phyloP scores from a whole-genome alignment of 2,329 filamentous ascomycete genomes.

The Huntiella abstrusa region DNA sequence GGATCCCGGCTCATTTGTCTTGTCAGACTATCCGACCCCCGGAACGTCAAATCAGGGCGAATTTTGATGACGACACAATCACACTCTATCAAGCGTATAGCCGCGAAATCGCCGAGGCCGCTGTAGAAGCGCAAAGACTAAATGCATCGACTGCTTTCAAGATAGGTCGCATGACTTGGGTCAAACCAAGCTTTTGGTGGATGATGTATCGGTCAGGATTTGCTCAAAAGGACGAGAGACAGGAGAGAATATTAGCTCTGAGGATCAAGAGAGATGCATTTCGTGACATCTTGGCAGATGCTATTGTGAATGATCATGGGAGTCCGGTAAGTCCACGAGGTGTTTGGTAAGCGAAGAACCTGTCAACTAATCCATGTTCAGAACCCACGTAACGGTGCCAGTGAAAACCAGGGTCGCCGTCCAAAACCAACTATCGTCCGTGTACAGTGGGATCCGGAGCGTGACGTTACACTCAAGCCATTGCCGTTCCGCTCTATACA shows the following conservation, averaged over 20 bases:
- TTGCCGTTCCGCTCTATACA: conserved; percentile 38
- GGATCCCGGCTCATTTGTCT: background rate
- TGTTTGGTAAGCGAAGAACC: too few relatives aligned
- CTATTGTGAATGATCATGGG: conserved; percentile 16
- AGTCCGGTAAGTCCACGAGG: background rate
- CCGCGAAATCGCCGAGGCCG: conserved; percentile 30
- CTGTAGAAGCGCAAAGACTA: conserved; percentile 31
- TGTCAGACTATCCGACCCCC: conserved; percentile 13
- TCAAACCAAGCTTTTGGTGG: conserved; percentile 45
- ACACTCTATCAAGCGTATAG: conserved; percentile 46
- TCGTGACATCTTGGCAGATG: conserved; percentile 23
- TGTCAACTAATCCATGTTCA: too few relatives aligned
- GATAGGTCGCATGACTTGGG: conserved; percentile 42
- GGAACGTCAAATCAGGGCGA: conserved; percentile 33
- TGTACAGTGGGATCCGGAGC: conserved; percentile 48
- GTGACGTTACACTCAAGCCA: conserved; percentile 25
- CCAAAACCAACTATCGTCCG: conserved; percentile 20
- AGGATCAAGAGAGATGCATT: conserved; percentile 33
- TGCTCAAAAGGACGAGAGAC: conserved; percentile 33
- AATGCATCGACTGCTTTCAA: conserved; percentile 33
- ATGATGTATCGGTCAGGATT: conserved; percentile 46
- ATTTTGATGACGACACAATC: conserved; percentile 30
- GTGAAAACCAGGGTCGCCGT: background rate
- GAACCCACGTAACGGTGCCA: too few relatives aligned
- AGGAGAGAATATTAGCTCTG: conserved; percentile 38